Conservation (phyloP, 768 basidiomycete genomes). For the Hygrophoropsis aurantiaca region DNA sequence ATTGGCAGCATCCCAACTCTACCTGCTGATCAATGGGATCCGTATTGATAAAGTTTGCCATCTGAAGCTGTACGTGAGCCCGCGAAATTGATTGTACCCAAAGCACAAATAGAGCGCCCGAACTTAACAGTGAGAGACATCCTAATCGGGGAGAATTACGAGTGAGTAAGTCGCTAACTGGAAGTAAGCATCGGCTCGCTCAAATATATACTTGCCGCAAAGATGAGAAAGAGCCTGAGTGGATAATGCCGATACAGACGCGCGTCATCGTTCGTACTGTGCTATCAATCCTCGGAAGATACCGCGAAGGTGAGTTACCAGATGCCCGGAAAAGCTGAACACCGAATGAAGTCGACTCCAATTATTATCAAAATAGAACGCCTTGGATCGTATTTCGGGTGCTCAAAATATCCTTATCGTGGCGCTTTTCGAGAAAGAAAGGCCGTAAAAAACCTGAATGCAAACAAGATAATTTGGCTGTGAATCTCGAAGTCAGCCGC, state of each 20-base stretch:
- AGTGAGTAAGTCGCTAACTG: neutral
- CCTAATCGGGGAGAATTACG: too few species aligned
- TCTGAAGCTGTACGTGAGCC: conserved; percentile 3
- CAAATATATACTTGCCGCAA: conserved; percentile 9
- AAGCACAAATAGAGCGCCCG: conserved; percentile 19
- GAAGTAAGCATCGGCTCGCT: conserved; percentile 5
- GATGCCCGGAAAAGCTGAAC: neutral
- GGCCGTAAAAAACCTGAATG: too few species aligned
- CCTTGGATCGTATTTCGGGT: conserved; percentile 8
- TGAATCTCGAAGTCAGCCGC: neutral
- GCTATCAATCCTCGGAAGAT: conserved; percentile 18
- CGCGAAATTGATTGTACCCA: conserved; percentile 18
- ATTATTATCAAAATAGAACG: conserved; percentile 3
- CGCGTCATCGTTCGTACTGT: neutral
- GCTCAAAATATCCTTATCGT: conserved; percentile 30
- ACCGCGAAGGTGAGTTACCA: conserved; percentile 4
- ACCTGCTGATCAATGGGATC: too few species aligned
- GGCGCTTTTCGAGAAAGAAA: too few species aligned
- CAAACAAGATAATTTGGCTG: too few species aligned
- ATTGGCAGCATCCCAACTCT: too few species aligned
- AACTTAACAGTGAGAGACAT: conserved; percentile 15
- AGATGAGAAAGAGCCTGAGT: conserved; percentile 6
- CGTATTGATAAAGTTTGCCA: too few species aligned
- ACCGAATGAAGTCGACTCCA: conserved; percentile 7
- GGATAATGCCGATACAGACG: conserved; percentile 10